These are phyloP conservation scores for Cystobasidium pallidum DNA, from an alignment of 1,284 basidiomycete species.

Conservation along the genomic window DNA sequence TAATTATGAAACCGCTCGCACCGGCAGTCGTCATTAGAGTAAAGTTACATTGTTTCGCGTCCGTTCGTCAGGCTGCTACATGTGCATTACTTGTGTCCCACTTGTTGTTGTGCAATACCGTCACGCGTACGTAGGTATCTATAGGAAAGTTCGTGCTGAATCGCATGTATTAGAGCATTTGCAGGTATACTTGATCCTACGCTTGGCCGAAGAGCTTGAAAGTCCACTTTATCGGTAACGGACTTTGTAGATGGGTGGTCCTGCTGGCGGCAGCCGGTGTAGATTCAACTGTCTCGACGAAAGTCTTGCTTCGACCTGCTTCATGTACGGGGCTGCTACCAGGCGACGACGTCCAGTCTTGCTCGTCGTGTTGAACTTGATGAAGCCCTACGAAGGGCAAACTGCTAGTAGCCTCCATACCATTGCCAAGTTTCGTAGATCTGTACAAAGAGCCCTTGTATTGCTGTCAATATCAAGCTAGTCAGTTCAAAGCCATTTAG, in stretches of 20 bases:
- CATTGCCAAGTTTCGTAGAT: not conserved
- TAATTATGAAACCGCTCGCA: constrained; percentile 70
- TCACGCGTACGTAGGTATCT: too few relatives aligned
- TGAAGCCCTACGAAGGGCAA: not conserved
- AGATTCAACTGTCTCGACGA: not conserved
- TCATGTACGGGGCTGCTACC: not conserved
- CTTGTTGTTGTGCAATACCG: too few relatives aligned
- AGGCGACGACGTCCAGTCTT: constrained; percentile 10
- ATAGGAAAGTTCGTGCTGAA: too few relatives aligned
- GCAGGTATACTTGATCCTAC: not conserved
- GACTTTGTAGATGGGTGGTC: not conserved
- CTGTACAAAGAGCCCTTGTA: constrained; percentile 14
- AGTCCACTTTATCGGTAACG: constrained; percentile 12
- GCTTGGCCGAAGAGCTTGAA: constrained; percentile 22
- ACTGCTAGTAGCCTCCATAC: constrained; percentile 6
- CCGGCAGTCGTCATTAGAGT: constrained; percentile 56
- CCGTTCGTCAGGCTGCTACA: not conserved
- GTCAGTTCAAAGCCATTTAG: too few relatives aligned
- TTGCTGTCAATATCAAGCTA: not conserved
- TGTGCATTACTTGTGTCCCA: too few relatives aligned
- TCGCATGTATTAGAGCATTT: too few relatives aligned
- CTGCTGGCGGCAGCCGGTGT: not conserved
- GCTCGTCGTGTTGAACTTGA: not conserved
- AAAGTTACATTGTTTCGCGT: constrained; percentile 5
- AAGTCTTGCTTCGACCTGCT: not conserved